Percentiles rank a stretch among this genome's conserved stretches.
phyloP scores from a whole-genome alignment of 768 basidiomycete genomes.

The Hygrocybe punicea region DNA sequence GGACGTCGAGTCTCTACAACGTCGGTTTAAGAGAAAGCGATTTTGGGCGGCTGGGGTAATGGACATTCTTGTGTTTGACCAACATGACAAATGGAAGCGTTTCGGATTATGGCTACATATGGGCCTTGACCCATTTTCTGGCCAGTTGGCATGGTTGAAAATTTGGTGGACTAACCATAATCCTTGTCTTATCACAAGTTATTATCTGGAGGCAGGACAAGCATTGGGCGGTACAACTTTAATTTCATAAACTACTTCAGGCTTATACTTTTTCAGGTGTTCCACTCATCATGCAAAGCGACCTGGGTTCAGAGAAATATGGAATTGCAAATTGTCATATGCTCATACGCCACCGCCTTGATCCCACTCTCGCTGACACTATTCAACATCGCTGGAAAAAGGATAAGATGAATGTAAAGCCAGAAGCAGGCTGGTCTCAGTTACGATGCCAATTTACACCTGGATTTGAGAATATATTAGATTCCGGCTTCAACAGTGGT shows the following conservation, averaged over 20 bases:
- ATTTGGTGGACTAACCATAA: conserved; percentile 45
- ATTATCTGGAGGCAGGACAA: conserved; percentile 32
- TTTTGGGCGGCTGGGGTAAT: conserved; percentile 44
- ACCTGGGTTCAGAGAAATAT: conserved; percentile 44
- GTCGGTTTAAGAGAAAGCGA: conserved; percentile 23
- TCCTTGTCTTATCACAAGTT: conserved; percentile 31
- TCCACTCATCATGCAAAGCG: conserved; percentile 43
- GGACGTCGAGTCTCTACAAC: too few relatives aligned
- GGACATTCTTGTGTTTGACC: conserved; percentile 37
- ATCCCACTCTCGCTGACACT: conserved; percentile 35
- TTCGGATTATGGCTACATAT: conserved; percentile 38
- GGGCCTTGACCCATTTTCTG: conserved; percentile 36
- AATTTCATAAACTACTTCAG: conserved; percentile 16
- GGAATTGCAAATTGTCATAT: conserved; percentile 47
- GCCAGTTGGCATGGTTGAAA: conserved; percentile 34
- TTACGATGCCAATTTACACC: conserved; percentile 33
- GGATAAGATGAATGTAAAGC: conserved; percentile 39
- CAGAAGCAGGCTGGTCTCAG: conserved; percentile 42
- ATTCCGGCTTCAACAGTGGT: conserved; percentile 27
- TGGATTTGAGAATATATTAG: conserved; percentile 37
- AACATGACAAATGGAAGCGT: conserved; percentile 46
- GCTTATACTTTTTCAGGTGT: conserved; percentile 36
- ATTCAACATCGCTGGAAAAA: conserved; percentile 43
- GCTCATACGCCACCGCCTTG: conserved; percentile 34
- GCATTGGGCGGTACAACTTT: conserved; percentile 14